phyloP scores from a whole-genome alignment of 306 rosid genomes.

The Nissolia schottii region DNA sequence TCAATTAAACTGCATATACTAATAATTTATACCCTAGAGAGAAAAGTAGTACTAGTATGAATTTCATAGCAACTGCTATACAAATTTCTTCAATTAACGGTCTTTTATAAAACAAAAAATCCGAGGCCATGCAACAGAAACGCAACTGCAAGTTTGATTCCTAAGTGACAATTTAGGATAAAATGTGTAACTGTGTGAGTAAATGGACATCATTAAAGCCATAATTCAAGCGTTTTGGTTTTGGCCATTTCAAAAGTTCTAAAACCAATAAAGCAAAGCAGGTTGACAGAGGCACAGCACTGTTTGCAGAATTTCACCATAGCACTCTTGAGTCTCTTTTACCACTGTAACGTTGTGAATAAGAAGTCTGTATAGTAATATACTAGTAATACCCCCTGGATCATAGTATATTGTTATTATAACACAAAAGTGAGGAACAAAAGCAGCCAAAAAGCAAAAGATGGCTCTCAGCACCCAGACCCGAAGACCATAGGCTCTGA shows the following conservation, averaged over 20 bases:
- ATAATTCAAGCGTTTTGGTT: slow-evolving; percentile 18
- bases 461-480: not conserved
- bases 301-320: not conserved
- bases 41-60: no score
- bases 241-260: slow-evolving; percentile 15
- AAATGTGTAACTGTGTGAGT: slow-evolving; percentile 18
- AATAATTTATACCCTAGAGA: no score
- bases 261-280: slow-evolving; percentile 24
- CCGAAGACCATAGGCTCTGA: slow-evolving; percentile 9
- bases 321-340: not conserved
- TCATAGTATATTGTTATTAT: not conserved
- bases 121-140: not conserved
- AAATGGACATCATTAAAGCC: slow-evolving; percentile 11
- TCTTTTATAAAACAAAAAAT: not conserved
- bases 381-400: not conserved
- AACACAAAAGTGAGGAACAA: slow-evolving; percentile 29
- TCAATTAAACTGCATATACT: no score
- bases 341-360: slow-evolving; percentile 16
- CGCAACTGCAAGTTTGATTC: not conserved
- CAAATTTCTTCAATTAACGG: not conserved
- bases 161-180: not conserved
- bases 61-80: not conserved
- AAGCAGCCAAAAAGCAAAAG: slow-evolving; percentile 49
- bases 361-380: not conserved
- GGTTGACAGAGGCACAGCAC: not conserved